These are phyloP conservation scores for Aspergillus caelatus DNA, from an alignment of 2,329 filamentous ascomycete genomes.

Conservation along the genomic window DNA sequence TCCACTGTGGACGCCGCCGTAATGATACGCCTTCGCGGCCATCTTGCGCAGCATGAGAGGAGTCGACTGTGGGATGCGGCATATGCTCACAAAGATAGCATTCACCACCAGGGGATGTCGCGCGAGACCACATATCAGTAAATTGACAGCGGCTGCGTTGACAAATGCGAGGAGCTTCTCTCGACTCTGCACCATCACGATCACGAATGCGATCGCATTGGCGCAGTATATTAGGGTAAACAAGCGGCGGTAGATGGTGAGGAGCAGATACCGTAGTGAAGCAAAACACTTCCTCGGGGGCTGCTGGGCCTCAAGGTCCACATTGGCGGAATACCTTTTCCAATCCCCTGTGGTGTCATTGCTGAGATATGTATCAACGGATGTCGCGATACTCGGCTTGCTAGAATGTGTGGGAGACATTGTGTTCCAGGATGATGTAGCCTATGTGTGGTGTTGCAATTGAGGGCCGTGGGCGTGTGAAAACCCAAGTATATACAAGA, in stretches of 20 bases:
- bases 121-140: constrained; percentile 38
- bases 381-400: neutral
- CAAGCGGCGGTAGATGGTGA: constrained; percentile 53
- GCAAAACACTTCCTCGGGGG: neutral
- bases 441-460: neutral
- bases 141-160: constrained; percentile 37
- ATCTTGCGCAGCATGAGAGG: constrained; percentile 38
- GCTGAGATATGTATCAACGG: neutral
- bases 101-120: constrained; percentile 47
- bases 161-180: constrained; percentile 4
- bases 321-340: neutral
- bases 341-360: neutral
- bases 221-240: constrained; percentile 57
- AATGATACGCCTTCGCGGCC: constrained; percentile 44
- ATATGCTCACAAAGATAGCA: constrained; percentile 36
- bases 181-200: neutral
- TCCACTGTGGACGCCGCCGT: constrained; percentile 45
- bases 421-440: neutral
- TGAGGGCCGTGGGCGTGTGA: neutral
- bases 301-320: neutral
- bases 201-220: constrained; percentile 42
- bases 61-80: constrained; percentile 33
- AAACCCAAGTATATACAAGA: neutral
- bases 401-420: neutral
- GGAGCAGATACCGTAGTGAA: neutral